These are phyloP conservation scores for Leccinum fibrillosum DNA, from an alignment of 768 basidiomycete genomes.

Conservation along the genomic window DNA sequence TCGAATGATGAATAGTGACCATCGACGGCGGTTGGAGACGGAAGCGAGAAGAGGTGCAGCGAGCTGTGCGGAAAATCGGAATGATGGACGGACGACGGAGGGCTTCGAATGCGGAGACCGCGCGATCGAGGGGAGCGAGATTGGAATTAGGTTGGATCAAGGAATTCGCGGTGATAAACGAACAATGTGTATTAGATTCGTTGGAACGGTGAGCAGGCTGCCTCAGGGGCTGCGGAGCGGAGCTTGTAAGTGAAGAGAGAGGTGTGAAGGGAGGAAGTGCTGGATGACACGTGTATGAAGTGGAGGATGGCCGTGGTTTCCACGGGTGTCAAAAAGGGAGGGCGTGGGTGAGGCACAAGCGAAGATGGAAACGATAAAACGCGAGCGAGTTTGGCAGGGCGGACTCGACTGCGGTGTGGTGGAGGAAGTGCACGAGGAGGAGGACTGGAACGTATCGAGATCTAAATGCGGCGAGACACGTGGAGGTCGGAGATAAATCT, in stretches of 20 bases:
- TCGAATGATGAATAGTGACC: conserved; percentile 15
- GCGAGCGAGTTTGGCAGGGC: neutral
- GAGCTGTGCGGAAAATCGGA: conserved; percentile 21
- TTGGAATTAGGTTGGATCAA: conserved; percentile 23
- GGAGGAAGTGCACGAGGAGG: conserved; percentile 14
- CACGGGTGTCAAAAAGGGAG: conserved; percentile 13
- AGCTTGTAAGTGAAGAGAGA: conserved; percentile 17
- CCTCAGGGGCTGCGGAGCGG: conserved; percentile 6
- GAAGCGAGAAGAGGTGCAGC: conserved; percentile 1
- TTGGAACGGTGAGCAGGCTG: conserved; percentile 7
- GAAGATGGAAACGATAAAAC: conserved; percentile 12
- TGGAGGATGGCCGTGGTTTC: conserved; percentile 18
- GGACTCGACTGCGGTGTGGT: conserved; percentile 22
- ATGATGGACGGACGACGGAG: conserved; percentile 9
- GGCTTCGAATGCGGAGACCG: conserved; percentile 17
- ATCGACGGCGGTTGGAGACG: neutral
- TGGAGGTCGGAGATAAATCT: conserved; percentile 31
- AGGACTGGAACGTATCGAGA: conserved; percentile 14
- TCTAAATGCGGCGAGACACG: conserved; percentile 22
- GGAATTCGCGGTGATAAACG: conserved; percentile 12
- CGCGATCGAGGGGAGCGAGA: conserved; percentile 23
- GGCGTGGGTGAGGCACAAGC: neutral
- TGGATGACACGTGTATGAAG: conserved; percentile 22
- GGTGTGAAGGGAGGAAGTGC: conserved; percentile 16
- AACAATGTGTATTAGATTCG: conserved; percentile 4